phyloP scores from a whole-genome alignment of 768 basidiomycete species.

The Boletus sp. region DNA sequence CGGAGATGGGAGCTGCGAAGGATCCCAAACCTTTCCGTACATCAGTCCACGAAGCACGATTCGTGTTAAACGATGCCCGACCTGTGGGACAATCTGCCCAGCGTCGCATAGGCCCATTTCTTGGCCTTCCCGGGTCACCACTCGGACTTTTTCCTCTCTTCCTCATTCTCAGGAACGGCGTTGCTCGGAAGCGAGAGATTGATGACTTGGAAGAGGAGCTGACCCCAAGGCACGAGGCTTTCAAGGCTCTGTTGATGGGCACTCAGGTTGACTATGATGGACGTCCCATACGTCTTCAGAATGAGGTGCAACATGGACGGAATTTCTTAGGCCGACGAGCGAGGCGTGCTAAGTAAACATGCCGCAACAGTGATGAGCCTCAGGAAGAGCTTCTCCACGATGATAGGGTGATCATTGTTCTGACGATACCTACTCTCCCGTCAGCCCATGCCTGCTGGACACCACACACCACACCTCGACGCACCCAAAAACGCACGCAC shows the following conservation, averaged over 20 bases:
- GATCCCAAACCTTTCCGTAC: slow-evolving; percentile 61
- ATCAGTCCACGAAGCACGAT: slow-evolving; percentile 3
- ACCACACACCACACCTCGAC: background rate
- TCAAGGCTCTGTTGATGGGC: slow-evolving; percentile 71
- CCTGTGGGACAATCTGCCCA: slow-evolving; percentile 80
- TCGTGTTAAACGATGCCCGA: slow-evolving; percentile 20
- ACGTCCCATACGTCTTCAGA: slow-evolving; percentile 83
- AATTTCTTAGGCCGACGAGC: slow-evolving; percentile 62
- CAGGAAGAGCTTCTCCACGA: slow-evolving; percentile 69
- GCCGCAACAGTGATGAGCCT: slow-evolving; percentile 70
- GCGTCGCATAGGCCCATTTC: slow-evolving; percentile 87
- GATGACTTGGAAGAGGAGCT: slow-evolving; percentile 77
- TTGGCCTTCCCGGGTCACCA: slow-evolving; percentile 96
- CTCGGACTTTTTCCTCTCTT: slow-evolving; percentile 72
- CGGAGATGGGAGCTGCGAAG: slow-evolving; percentile 76
- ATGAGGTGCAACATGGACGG: slow-evolving; percentile 85
- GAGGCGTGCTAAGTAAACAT: slow-evolving; percentile 66
- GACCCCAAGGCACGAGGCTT: slow-evolving; percentile 85
- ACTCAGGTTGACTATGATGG: slow-evolving; percentile 72
- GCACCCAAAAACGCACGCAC: slow-evolving; percentile 54
- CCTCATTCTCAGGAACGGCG: slow-evolving; percentile 66
- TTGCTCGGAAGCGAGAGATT: slow-evolving; percentile 65
- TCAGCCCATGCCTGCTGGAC: slow-evolving; percentile 36
- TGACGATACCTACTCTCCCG: slow-evolving; percentile 61
- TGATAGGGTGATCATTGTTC: slow-evolving; percentile 49